Conservation (phyloP, 768 basidiomycete genomes). For the Suillus luteus region DNA sequence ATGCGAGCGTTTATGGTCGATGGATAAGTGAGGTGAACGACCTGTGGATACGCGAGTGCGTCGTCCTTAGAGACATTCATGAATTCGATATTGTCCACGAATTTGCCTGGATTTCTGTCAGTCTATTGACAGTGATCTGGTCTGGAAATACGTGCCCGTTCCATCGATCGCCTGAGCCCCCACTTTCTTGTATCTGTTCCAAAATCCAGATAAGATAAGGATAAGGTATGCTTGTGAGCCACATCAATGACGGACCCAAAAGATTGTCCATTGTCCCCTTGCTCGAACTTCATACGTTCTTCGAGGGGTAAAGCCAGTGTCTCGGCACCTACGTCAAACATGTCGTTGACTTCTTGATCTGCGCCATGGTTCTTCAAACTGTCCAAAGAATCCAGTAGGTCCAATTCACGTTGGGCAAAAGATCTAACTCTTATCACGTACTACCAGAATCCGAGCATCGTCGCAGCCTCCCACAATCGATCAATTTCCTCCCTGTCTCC, state of each 20-base stretch:
- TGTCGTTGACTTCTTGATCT: constrained; percentile 35
- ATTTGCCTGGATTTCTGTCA: not conserved
- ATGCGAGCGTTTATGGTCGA: constrained; percentile 51
- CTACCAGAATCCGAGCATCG: constrained; percentile 57
- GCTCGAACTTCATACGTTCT: constrained; percentile 46
- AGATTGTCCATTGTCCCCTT: constrained; percentile 43
- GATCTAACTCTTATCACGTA: constrained; percentile 29
- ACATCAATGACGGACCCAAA: constrained; percentile 35
- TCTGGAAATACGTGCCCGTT: constrained; percentile 38
- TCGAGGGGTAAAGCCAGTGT: constrained; percentile 43
- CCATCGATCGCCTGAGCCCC: constrained; percentile 67
- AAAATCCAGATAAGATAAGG: not conserved
- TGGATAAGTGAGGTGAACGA: constrained; percentile 60
- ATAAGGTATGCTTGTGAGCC: not conserved
- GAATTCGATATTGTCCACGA: constrained; percentile 57
- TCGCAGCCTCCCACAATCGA: constrained; percentile 49
- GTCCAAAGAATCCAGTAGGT: not conserved
- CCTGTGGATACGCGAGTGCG: constrained; percentile 56
- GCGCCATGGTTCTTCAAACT: constrained; percentile 48
- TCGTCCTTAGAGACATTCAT: constrained; percentile 73
- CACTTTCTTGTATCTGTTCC: constrained; percentile 54
- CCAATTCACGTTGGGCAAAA: not conserved
- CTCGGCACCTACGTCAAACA: constrained; percentile 46
- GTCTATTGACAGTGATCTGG: not conserved
- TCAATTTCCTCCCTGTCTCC: constrained; percentile 42